Evolutionary conservation across 2,329 filamentous ascomycete species (phyloP), one percentile per base, ranked within the genome.

Genomic region (Penicillium sp.): DNA sequence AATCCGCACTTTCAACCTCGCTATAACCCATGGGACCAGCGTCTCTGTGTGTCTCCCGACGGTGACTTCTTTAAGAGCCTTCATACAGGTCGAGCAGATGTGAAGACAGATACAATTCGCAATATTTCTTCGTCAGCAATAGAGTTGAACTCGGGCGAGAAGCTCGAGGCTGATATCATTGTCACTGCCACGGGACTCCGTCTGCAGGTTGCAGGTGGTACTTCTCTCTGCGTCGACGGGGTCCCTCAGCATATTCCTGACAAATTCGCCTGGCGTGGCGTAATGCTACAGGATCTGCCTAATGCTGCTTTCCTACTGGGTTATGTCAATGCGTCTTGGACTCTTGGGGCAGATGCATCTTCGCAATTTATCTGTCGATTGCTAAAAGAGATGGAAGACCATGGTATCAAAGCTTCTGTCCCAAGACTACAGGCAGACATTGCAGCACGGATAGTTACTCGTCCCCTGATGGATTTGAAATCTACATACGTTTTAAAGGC

Each of bases 11-110:
- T 89, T 68, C 82, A 79, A 2, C 86, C 86, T 0, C 66, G 66
- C 1, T 88, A 89, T 62, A 78, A 81, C 19, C 85, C 85, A 0
- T 86, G 88, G 79, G 81, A 90, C 51, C 90, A 94, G 68, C 82
- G 90, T 0, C 76, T 92, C 7, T 92, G 90, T 64, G 75, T 89
- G 55, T 85, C 74, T 26, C 80, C 81, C 0, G 77, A 83, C 47
- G 80, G 78, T 13, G 83, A 85, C 62, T 84, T 83, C 68, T 85
- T 81, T 73, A 67, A 76, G 24, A 71, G 71, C 26, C 72, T 85
- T 14, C 72, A 74, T 16, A 65, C 69, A 2, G 80, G 80, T 5
- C 77, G 75, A 48, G 79, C 77, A 1, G 66, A 72, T 24, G 71
- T 85, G n/a, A 76, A 77, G 13, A 84, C 83, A 1, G 81, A 75